Conservation (phyloP, 352 stramenopile species). For the Phytophthora capsici region DNA sequence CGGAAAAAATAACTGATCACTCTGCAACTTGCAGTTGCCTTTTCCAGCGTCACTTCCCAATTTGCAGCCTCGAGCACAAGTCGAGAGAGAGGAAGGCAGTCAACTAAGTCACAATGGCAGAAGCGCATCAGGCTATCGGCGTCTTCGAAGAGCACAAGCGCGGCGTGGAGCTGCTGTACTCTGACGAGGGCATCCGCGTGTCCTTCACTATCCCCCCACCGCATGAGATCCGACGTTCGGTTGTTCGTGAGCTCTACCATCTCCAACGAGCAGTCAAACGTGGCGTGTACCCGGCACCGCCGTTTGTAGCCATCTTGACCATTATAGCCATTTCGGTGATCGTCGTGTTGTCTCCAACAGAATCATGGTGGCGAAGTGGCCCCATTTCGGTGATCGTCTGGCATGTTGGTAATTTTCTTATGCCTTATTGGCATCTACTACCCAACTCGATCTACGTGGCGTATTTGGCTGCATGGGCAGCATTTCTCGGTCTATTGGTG, state of each 20-base stretch:
- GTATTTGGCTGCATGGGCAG: constrained; percentile 84
- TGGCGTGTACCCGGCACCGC: constrained; percentile 82
- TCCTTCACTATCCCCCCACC: constrained; percentile 87
- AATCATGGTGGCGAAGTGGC: constrained; percentile 89
- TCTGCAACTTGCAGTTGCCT: constrained; percentile 24
- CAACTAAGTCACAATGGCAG: constrained; percentile 56
- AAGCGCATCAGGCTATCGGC: constrained; percentile 85
- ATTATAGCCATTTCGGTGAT: constrained; percentile 70
- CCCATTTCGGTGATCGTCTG: constrained; percentile 79
- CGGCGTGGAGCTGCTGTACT: constrained; percentile 87
- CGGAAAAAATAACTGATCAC: constrained; percentile 21
- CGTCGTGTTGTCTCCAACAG: constrained; percentile 59
- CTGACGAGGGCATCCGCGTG: constrained; percentile 81
- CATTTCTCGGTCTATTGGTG: constrained; percentile 80
- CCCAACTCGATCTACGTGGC: constrained; percentile 80
- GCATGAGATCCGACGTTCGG: constrained; percentile 69
- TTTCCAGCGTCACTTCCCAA: constrained; percentile 20
- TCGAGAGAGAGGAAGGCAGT: constrained; percentile 4
- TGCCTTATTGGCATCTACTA: constrained; percentile 71
- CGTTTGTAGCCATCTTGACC: constrained; percentile 60
- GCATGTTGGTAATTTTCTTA: constrained; percentile 79
- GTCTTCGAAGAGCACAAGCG: constrained; percentile 90
- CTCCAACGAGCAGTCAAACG: constrained; percentile 72
- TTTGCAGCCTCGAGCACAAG: constrained; percentile 7
- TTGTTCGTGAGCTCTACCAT: constrained; percentile 73